Base-by-base conservation (phyloP, 2,329 filamentous ascomycete genomes). In the Cryoendolithus antarcticus region DNA sequence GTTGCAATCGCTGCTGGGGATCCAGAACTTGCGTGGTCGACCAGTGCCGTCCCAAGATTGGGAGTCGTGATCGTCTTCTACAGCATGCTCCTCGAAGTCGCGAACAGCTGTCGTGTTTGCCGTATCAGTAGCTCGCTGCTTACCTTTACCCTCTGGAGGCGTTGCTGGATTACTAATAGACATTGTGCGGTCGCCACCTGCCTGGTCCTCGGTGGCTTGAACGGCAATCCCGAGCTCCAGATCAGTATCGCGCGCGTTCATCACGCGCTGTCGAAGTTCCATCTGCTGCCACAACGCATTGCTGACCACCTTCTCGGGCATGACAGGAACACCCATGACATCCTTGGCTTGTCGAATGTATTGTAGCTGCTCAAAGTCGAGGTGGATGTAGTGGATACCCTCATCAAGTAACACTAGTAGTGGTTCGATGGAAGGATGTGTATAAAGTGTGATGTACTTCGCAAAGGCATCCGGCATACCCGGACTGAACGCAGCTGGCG, bases 311-410 rank as follows among this genome's bases (percentile, higher is more conserved):
- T 65, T 65, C 37, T 74, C 71, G 1, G 70, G 68, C 53, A 75
- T 62, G 28, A 74, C 63, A 2, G 70, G 70, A 2, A 74, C 53
- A 4, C 71, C 71, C 35, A 75, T 63, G 10, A 67, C 56, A 47
- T 76, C 72, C 33, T 64, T 63, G 13, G 70, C 62, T 36, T 53
- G 58, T 8, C 65, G 63, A 39, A 75, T 74, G 47, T 66, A 69
- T 44, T 75, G 70, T 6, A 76, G 54, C 43, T 74, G 70, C 46
- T 75, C 72, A 43, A 74, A 75, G 29, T 70, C 66, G 48, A 76
- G 63, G 50, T 76, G 72, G 3, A 74, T 62, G 54, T 75, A 76
- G 49, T 75, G 71, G 6, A 76, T 73, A 1, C 72, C 72, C 54
- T 74, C 69, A 42, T 76, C 71, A 3, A 76, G 56, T 2, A 76